Base-by-base conservation (phyloP, 345 rosid genomes). In the Dipteronia dyeriana region DNA sequence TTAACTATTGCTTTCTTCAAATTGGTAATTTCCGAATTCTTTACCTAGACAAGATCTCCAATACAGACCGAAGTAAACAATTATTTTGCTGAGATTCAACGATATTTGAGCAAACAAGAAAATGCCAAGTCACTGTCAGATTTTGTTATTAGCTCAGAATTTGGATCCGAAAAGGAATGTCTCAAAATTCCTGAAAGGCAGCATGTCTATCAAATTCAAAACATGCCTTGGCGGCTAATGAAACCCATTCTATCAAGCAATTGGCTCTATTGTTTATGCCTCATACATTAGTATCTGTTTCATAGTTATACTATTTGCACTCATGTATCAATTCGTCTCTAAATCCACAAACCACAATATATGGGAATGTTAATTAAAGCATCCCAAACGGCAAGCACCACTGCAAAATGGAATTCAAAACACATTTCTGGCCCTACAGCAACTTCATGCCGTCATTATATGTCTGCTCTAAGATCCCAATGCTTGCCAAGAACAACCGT, bases 241-340 rank as follows among this genome's bases (percentile, higher is more conserved):
- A 68, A 67, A 16, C 60, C 60, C 31, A 25, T 22, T 25, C 72
- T 49, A 23, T 16, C 41, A 49, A 22, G 60, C 59, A 69, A 14
- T 19, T 29, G 38, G 31, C 54, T 22, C 43, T 22, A 29, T 53
- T 5, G 23, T 70, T 22, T 23, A 51, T 3, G 13, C 23, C 16
- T 22, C 74, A 51, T 9, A 6, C 16, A 7, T 8, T 62, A 9
- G 43, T 4, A 9, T 29, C 74, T 19, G 22, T 70, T 53, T 11
- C 45, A 70, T 25, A 59, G 63, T 70, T 26, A 9, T 16, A 26
- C 16, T 53, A 51, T 70, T 26, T 70, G 73, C 61, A 70, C 2
- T 62, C 74, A 9, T 9, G 47, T 53, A 53, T 12, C 25, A 53
- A 38, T 31, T 29, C 74, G 34, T 70, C 63, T 26, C 5, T 29